phyloP scores from a whole-genome alignment of 2,329 filamentous ascomycete species.

The Eutypa lata region DNA sequence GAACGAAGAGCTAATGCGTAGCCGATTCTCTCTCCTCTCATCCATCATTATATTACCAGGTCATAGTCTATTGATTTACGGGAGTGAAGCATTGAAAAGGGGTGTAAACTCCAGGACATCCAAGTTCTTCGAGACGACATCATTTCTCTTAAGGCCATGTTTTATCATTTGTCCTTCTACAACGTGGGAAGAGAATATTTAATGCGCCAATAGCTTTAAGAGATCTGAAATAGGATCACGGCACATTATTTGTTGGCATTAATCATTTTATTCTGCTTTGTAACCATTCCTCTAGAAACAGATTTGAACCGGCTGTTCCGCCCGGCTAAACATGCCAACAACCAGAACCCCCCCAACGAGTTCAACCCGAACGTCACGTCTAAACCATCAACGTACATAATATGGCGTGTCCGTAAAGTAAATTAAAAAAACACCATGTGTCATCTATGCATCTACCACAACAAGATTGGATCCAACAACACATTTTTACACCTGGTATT shows the following conservation, averaged over 20 bases:
- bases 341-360: neutral
- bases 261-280: conserved; percentile 1
- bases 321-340: neutral
- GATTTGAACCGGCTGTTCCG: neutral
- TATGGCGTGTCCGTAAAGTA: neutral
- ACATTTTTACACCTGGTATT: conserved; percentile 56
- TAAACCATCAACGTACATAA: neutral
- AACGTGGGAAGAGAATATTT: too few relatives aligned
- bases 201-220: too few relatives aligned
- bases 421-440: neutral
- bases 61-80: too few relatives aligned
- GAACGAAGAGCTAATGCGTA: too few relatives aligned
- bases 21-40: too few relatives aligned
- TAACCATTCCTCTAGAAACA: neutral
- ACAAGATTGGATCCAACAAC: conserved; percentile 6
- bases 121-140: too few relatives aligned
- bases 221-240: too few relatives aligned
- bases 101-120: too few relatives aligned
- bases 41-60: too few relatives aligned
- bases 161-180: too few relatives aligned
- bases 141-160: too few relatives aligned
- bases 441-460: neutral
- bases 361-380: neutral
- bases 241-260: neutral
- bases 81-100: too few relatives aligned